These are phyloP conservation scores for Zasmidium citrigriseum DNA, from an alignment of 2,329 filamentous ascomycete species.

Conservation along the genomic window DNA sequence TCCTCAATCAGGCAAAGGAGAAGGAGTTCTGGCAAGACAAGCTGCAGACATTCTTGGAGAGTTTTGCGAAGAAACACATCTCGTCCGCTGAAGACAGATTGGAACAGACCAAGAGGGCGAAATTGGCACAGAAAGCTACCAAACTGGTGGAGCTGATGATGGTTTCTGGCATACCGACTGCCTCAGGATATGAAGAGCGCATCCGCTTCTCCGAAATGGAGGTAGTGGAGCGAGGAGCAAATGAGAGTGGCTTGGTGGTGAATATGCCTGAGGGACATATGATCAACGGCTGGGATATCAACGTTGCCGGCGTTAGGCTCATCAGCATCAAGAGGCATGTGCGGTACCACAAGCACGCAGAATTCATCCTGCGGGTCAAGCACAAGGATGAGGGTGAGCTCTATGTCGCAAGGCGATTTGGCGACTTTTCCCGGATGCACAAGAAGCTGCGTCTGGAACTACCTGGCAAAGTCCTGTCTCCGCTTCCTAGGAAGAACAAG, in stretches of 20 bases:
- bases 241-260: constrained; percentile 83
- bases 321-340: constrained; percentile 82
- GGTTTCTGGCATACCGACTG: constrained; percentile 94
- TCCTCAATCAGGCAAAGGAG: constrained; percentile 92
- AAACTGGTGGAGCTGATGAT: constrained; percentile 99
- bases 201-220: constrained; percentile 97
- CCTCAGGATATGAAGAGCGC: constrained; percentile 94
- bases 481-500: constrained; percentile 91
- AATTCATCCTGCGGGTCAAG: constrained; percentile 88
- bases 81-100: constrained; percentile 94
- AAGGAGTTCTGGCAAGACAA: constrained; percentile 99
- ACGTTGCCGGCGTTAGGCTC: constrained; percentile 84
- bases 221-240: constrained; percentile 89
- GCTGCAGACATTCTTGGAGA: constrained; percentile 92
- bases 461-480: constrained; percentile 84
- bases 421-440: constrained; percentile 80
- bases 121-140: constrained; percentile 87
- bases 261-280: constrained; percentile 88
- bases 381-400: constrained; percentile 72
- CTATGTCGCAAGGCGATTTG: constrained; percentile 82
- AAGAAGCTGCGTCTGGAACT: constrained; percentile 79
- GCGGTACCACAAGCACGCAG: constrained; percentile 86
- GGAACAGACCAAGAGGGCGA: constrained; percentile 92
- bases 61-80: constrained; percentile 94
- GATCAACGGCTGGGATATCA: constrained; percentile 96